phyloP scores from a whole-genome alignment of 2,329 filamentous ascomycete species.

The Raffaelea albimanens region DNA sequence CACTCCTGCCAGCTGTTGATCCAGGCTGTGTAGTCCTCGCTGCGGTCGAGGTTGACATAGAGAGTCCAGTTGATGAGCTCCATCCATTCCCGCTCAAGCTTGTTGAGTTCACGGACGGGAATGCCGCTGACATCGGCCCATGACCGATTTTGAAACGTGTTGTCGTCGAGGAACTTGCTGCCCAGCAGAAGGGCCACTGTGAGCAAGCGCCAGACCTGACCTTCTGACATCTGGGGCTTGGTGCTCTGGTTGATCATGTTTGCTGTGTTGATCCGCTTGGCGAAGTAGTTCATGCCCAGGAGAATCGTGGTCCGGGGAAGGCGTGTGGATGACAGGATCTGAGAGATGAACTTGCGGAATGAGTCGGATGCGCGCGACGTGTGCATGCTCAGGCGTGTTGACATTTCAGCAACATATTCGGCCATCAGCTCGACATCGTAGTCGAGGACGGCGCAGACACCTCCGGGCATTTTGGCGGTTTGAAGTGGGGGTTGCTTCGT shows the following conservation, averaged over 20 bases:
- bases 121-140: slow-evolving; percentile 96
- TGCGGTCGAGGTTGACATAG: slow-evolving; percentile 73
- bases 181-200: slow-evolving; percentile 78
- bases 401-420: slow-evolving; percentile 88
- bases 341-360: slow-evolving; percentile 85
- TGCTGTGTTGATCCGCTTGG: slow-evolving; percentile 71
- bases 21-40: slow-evolving; percentile 61
- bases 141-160: slow-evolving; percentile 94
- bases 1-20: slow-evolving; percentile 51
- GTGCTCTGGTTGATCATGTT: slow-evolving; percentile 34
- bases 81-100: slow-evolving; percentile 81
- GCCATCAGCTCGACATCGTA: slow-evolving; percentile 96
- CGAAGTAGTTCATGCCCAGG: slow-evolving; percentile 81
- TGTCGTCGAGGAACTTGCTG: slow-evolving; percentile 94
- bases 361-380: slow-evolving; percentile 40
- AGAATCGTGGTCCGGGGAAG: slow-evolving; percentile 87
- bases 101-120: slow-evolving; percentile 71
- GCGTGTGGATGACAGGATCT: slow-evolving; percentile 82
- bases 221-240: slow-evolving; percentile 49
- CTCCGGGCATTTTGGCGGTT: slow-evolving; percentile 56
- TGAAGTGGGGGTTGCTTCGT: slow-evolving; percentile 7
- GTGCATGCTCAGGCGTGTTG: slow-evolving; percentile 51
- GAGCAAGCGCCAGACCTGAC: slow-evolving; percentile 78
- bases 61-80: slow-evolving; percentile 73
- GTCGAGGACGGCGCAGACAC: slow-evolving; percentile 87